A percentile compares a stretch with the other conserved stretches of the same genome.
phyloP scores from a whole-genome alignment of 148 eudicot genomes.

The Rhododendron kiyosumense region DNA sequence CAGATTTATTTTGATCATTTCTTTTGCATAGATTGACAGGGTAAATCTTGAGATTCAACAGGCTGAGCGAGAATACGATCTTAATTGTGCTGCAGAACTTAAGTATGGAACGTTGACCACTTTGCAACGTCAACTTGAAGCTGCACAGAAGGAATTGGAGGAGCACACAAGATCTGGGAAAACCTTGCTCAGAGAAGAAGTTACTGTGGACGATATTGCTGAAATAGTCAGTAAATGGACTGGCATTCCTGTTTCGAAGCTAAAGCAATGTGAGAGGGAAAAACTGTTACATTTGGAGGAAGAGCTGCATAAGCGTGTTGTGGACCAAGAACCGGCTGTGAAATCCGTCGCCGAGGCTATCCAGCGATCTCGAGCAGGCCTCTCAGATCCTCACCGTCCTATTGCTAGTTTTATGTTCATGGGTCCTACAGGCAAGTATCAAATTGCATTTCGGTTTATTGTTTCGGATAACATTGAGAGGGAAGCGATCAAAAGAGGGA shows the following conservation, averaged over 20 bases:
- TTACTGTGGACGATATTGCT: constrained; percentile 72
- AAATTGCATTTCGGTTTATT: not conserved
- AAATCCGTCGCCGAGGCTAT: constrained; percentile 88
- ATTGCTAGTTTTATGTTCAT: constrained; percentile 94
- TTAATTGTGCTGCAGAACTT: constrained; percentile 92
- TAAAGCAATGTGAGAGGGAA: constrained; percentile 58
- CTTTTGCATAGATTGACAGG: constrained; percentile 73
- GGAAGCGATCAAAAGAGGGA: not conserved
- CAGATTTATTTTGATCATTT: too few species aligned
- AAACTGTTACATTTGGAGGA: constrained; percentile 78
- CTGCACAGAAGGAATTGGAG: constrained; percentile 74
- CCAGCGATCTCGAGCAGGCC: constrained; percentile 91
- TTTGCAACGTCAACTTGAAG: constrained; percentile 70
- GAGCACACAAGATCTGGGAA: constrained; percentile 87
- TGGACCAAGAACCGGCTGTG: constrained; percentile 89
- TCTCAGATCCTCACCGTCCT: constrained; percentile 90
- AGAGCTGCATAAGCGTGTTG: constrained; percentile 83
- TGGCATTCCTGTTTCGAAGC: constrained; percentile 90
- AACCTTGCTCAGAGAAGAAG: constrained; percentile 97
- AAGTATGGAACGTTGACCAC: constrained; percentile 90
- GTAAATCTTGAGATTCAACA: constrained; percentile 94
- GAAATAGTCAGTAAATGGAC: constrained; percentile 99
- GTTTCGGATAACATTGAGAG: not conserved
- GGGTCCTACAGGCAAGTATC: constrained; percentile 68
- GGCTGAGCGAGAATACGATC: constrained; percentile 92